A percentile compares a stretch with the other conserved stretches of the same genome.
Conservation (phyloP, 192 early-diverging fungal species). For the Backusella morwellensis region DNA sequence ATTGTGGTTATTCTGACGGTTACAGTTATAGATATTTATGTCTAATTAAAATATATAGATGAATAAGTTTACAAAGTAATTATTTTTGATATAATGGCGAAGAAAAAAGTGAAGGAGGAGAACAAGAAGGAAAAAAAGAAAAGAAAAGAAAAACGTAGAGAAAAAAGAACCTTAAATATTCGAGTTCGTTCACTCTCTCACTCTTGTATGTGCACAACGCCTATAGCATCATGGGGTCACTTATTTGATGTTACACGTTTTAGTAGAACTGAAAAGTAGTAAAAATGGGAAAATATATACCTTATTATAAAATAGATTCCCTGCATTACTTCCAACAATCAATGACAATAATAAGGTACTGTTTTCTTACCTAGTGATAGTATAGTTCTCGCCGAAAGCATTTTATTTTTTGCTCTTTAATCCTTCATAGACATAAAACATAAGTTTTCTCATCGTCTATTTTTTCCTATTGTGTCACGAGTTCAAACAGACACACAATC, state of each 20-base stretch:
- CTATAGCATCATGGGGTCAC: background rate
- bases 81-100: background rate
- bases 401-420: background rate
- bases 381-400: background rate
- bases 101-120: background rate
- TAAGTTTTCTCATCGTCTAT: background rate
- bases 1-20: background rate
- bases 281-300: background rate
- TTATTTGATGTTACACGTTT: background rate
- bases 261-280: background rate
- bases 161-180: background rate
- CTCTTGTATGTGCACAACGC: background rate
- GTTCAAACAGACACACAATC: background rate
- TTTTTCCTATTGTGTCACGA: background rate
- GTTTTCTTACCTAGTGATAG: background rate
- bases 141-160: background rate
- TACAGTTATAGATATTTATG: background rate
- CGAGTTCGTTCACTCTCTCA: background rate
- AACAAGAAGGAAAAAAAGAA: constrained; percentile 5
- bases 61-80: background rate
- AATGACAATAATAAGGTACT: background rate
- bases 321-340: background rate
- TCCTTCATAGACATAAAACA: background rate
- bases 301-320: background rate
- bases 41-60: background rate